Evolutionary conservation across 2,329 filamentous ascomycete species (phyloP), one percentile per base, ranked within the genome.

Genomic region (Fusarium beomiforme): DNA sequence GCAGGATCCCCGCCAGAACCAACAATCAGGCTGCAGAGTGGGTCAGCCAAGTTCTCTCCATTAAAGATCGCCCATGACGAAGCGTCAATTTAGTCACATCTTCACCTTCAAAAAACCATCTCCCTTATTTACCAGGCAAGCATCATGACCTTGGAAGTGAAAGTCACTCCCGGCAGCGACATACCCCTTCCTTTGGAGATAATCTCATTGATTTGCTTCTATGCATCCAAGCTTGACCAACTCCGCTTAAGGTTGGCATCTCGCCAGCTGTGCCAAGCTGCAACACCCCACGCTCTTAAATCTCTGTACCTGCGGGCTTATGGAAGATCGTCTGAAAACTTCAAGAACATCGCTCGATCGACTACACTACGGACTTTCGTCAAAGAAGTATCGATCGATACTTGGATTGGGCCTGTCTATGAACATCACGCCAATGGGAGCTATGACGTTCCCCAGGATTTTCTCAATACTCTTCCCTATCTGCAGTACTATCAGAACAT

Each of bases 191-290:
- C 67, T 4, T 23, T 13, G 1, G 61, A 67, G 42, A 11, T 69
- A 2, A 1, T 59, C 9, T 3, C 23, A 13, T 13, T 23, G 3
- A 21, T 67, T 8, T 39, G 42, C 3, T 23, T 13, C 12, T 7
- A 23, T 6, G 2, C 54, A 1, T 34, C 49, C 1, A 56, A 49
- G 8, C 2, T 16, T 10, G 31, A 41, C 6, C 26, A 67, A 1
- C 33, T 57, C 4, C 4, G 11, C 2, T 8, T 82, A 29, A 81
- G 67, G 57, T 75, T 78, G 13, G 76, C 78, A 16, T 80, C 69
- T 10, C 77, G 73, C 31, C 76, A 76, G 37, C 76, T 76, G 19
- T 78, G 59, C 26, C 74, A 76, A 31, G 78, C 79, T 23, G 46
- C 50, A 3, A 64, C 69, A 0, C 39, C 21, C 6, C 17, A 34